Evolutionary conservation across 1,139 yeast species (phyloP).

Genomic region (Diutina siamensis): DNA sequence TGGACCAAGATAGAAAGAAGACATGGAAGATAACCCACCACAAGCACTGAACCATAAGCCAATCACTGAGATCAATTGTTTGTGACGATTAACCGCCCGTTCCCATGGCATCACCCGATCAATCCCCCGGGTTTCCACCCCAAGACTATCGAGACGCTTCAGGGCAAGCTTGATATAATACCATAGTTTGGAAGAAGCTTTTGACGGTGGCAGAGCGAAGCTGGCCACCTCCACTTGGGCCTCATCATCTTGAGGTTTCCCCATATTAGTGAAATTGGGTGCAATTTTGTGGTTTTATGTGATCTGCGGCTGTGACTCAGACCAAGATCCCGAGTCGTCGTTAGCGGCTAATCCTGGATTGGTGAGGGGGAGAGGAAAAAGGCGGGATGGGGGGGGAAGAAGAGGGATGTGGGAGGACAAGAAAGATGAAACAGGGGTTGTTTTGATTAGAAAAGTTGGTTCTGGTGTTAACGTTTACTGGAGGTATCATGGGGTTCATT

Average conservation of each 20-base stretch:
- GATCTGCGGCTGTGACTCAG: no score
- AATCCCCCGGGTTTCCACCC: conserved; percentile 75
- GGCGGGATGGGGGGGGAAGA: no score
- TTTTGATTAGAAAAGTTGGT: no score
- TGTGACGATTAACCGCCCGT: conserved; percentile 37
- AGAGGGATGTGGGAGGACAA: no score
- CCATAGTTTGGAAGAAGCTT: not conserved
- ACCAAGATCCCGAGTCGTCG: no score
- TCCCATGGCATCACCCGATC: conserved; percentile 66
- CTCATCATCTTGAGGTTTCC: not conserved
- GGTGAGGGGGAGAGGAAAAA: no score
- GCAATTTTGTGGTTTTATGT: no score
- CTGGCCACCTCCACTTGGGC: not conserved
- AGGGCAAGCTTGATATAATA: conserved; percentile 1
- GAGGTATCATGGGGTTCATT: no score
- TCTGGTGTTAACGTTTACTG: no score
- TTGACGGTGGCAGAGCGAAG: not conserved
- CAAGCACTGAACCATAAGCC: conserved; percentile 81
- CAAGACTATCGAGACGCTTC: conserved; percentile 21
- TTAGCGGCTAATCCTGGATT: no score
- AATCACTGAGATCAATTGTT: conserved; percentile 46
- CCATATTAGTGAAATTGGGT: not conserved
- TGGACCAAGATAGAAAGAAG: conserved; percentile 69
- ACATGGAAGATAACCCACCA: conserved; percentile 79
- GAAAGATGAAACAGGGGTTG: no score